phyloP scores from a whole-genome alignment of 1,139 yeast genomes.

The Hyphopichia pseudoburtonii region DNA sequence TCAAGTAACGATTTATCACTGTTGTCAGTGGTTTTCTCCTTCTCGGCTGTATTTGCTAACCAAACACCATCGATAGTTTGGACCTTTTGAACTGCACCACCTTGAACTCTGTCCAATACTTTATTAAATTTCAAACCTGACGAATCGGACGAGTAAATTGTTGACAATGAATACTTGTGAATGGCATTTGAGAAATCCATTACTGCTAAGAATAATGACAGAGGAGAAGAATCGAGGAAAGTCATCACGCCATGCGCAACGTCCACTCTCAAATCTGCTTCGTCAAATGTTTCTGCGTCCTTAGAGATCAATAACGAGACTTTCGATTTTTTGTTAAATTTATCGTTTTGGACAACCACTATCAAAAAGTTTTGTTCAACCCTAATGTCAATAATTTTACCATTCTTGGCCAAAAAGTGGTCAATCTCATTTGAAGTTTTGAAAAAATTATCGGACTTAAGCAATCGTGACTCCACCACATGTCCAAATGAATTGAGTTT shows the following conservation, averaged over 20 bases:
- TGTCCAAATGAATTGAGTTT: constrained; percentile 45
- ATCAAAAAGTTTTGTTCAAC: constrained; percentile 54
- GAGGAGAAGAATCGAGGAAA: constrained; percentile 56
- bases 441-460: constrained; percentile 57
- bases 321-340: constrained; percentile 39
- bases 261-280: constrained; percentile 53
- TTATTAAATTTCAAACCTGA: constrained; percentile 57
- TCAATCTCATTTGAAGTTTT: constrained; percentile 26
- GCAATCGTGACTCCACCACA: constrained; percentile 40
- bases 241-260: constrained; percentile 45
- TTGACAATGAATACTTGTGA: constrained; percentile 24
- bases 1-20: constrained; percentile 26
- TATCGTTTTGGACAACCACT: constrained; percentile 51
- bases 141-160: constrained; percentile 61
- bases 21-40: constrained; percentile 19
- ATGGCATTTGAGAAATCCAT: constrained; percentile 28
- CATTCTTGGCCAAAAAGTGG: constrained; percentile 28
- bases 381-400: constrained; percentile 46
- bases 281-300: constrained; percentile 52
- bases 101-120: constrained; percentile 43
- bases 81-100: constrained; percentile 49
- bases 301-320: constrained; percentile 56
- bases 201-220: constrained; percentile 55
- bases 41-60: constrained; percentile 49
- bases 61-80: constrained; percentile 71